These are phyloP conservation scores for Monosporozyma aquatica DNA, from an alignment of 805 yeast genomes.

Conservation along the genomic window DNA sequence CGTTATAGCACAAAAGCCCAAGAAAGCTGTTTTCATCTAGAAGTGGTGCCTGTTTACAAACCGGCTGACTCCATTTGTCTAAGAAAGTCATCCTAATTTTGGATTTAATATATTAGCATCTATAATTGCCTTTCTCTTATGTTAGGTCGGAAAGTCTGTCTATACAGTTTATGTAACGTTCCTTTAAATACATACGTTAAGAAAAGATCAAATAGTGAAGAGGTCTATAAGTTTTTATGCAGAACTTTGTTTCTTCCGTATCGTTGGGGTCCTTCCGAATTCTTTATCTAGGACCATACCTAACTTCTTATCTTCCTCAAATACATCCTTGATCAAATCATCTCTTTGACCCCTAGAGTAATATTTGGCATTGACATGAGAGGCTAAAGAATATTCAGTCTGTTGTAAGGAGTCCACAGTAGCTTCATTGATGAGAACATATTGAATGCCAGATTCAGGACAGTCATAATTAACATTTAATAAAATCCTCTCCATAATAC, in stretches of 20 bases:
- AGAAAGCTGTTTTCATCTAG: background rate
- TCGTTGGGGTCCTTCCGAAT: constrained; percentile 10
- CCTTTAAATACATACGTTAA: background rate
- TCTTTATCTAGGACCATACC: constrained; percentile 30
- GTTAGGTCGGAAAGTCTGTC: no score
- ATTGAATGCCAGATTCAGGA: constrained; percentile 47
- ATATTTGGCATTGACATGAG: constrained; percentile 35
- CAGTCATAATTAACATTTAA: constrained; percentile 48
- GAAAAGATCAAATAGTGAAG: no score
- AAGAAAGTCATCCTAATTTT: no score
- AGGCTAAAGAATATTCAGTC: constrained; percentile 24
- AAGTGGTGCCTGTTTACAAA: background rate
- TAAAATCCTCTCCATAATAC: constrained; percentile 44
- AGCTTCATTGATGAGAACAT: constrained; percentile 39
- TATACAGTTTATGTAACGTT: no score
- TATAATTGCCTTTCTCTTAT: background rate
- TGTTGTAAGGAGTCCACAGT: constrained; percentile 35
- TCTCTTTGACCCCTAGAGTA: constrained; percentile 38
- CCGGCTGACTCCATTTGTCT: no score
- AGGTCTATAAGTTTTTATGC: no score
- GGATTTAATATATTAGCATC: background rate
- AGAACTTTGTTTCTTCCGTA: constrained; percentile 5
- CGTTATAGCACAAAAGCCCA: constrained; percentile 26
- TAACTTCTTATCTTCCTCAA: constrained; percentile 35
- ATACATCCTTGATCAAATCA: constrained; percentile 34